These are phyloP conservation scores for Seiridium cupressi DNA, from an alignment of 2,329 filamentous ascomycete species.

Conservation along the genomic window DNA sequence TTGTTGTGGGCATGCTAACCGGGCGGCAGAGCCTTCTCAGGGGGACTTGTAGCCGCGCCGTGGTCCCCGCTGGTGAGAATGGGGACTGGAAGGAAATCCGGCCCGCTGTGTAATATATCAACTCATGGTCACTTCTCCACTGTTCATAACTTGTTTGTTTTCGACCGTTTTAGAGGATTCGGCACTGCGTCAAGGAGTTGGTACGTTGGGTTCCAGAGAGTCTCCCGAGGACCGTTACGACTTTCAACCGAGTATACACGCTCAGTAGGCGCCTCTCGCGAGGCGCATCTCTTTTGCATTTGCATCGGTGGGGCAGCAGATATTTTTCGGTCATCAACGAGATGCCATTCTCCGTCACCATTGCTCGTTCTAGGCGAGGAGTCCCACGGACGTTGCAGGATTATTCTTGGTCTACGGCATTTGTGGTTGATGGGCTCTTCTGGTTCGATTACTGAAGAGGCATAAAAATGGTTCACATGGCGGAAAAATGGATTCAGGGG, in stretches of 20 bases:
- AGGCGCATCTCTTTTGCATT: constrained; percentile 6
- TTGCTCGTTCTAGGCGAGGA: background rate
- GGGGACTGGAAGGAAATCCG: background rate
- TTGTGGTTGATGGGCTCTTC: background rate
- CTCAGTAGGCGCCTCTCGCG: background rate
- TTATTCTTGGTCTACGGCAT: background rate
- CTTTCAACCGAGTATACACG: constrained; percentile 1
- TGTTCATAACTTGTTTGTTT: constrained; percentile 4
- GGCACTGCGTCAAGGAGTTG: constrained; percentile 1
- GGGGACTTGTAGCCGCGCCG: background rate
- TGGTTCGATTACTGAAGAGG: background rate
- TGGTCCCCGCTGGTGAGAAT: background rate
- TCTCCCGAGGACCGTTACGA: background rate
- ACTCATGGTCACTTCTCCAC: background rate
- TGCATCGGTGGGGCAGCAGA: constrained; percentile 1
- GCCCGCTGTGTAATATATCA: background rate
- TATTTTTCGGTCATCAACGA: background rate
- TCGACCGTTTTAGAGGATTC: constrained; percentile 1
- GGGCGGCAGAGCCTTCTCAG: constrained; percentile 3
- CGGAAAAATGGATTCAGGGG: background rate
- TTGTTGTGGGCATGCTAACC: constrained; percentile 10
- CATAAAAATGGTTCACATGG: background rate
- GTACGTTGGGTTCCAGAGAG: background rate
- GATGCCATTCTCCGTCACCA: background rate
- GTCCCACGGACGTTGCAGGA: background rate